A percentile compares a stretch with the other conserved stretches of the same genome.
These are phyloP conservation scores for Thinopyrum elongatum DNA, from an alignment of 176 grass and related monocot genomes.

Conservation along the genomic window DNA sequence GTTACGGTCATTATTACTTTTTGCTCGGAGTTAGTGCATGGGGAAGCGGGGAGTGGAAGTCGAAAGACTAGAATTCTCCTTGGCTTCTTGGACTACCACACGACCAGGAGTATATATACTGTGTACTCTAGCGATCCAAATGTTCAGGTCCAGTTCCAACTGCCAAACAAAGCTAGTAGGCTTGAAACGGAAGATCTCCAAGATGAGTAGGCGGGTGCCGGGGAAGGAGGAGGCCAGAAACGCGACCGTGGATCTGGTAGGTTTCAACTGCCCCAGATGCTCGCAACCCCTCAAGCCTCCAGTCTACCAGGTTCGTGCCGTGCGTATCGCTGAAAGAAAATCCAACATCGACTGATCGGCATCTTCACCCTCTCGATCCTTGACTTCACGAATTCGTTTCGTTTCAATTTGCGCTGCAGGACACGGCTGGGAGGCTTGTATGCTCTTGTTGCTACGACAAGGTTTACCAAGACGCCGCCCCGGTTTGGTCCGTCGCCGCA, in stretches of 20 bases:
- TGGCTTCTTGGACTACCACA: no score
- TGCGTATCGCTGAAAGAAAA: background rate
- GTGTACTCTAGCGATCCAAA: no score
- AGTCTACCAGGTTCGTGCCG: background rate
- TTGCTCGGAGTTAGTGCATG: no score
- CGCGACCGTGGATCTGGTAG: background rate
- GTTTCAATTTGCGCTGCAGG: background rate
- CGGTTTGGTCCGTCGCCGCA: no score
- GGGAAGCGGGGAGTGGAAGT: no score
- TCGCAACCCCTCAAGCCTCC: background rate
- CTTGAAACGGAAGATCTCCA: background rate
- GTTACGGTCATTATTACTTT: no score
- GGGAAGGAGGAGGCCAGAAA: background rate
- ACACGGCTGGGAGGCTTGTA: background rate
- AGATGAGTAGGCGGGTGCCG: background rate
- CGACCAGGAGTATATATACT: no score
- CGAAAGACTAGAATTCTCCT: no score
- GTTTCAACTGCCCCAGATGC: background rate
- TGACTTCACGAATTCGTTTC: background rate
- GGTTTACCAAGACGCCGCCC: fast-evolving
- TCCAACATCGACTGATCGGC: background rate
- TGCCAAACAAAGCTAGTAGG: no score
- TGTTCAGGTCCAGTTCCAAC: no score
- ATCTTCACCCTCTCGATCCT: background rate
- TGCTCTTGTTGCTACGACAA: background rate